Evolutionary conservation across 352 stramenopile species (phyloP).

Genomic region (Pythium rishiriense): DNA sequence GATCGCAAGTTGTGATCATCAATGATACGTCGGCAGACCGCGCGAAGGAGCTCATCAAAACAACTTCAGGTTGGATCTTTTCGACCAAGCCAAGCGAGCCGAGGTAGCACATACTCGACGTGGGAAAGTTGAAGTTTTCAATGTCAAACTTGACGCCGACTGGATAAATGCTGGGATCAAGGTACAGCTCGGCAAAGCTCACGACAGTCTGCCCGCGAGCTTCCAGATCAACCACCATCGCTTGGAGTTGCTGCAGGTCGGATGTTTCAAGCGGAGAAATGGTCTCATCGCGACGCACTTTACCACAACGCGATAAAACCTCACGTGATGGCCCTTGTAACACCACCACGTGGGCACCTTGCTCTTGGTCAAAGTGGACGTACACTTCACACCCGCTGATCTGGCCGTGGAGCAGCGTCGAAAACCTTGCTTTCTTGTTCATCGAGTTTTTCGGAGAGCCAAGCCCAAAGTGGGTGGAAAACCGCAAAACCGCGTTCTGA

Average conservation of each 20-base stretch:
- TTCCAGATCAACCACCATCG: slow-evolving; percentile 50
- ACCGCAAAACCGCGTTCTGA: slow-evolving; percentile 48
- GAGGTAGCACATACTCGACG: slow-evolving; percentile 56
- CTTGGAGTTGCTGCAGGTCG: slow-evolving; percentile 44
- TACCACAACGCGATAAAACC: slow-evolving; percentile 49
- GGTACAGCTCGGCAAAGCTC: slow-evolving; percentile 52
- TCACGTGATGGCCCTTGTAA: slow-evolving; percentile 47
- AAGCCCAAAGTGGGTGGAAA: slow-evolving; percentile 41
- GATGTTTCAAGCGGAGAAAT: slow-evolving; percentile 37
- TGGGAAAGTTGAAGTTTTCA: slow-evolving; percentile 53
- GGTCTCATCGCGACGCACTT: slow-evolving; percentile 35
- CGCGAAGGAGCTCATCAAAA: slow-evolving; percentile 49
- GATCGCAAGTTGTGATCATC: slow-evolving; percentile 31
- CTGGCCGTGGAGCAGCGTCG: slow-evolving; percentile 42
- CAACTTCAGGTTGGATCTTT: slow-evolving; percentile 53
- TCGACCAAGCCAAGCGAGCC: slow-evolving; percentile 50
- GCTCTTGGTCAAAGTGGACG: slow-evolving; percentile 59
- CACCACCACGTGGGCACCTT: slow-evolving; percentile 45
- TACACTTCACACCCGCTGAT: slow-evolving; percentile 56
- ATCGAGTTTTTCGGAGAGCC: slow-evolving; percentile 32
- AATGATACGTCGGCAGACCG: slow-evolving; percentile 41
- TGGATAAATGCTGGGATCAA: slow-evolving; percentile 43
- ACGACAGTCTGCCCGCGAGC: slow-evolving; percentile 45
- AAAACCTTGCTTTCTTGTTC: slow-evolving; percentile 38
- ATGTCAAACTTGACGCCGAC: slow-evolving; percentile 59